Conservation (phyloP, 2,329 filamentous ascomycete genomes). For the Verticillium tricorpus region DNA sequence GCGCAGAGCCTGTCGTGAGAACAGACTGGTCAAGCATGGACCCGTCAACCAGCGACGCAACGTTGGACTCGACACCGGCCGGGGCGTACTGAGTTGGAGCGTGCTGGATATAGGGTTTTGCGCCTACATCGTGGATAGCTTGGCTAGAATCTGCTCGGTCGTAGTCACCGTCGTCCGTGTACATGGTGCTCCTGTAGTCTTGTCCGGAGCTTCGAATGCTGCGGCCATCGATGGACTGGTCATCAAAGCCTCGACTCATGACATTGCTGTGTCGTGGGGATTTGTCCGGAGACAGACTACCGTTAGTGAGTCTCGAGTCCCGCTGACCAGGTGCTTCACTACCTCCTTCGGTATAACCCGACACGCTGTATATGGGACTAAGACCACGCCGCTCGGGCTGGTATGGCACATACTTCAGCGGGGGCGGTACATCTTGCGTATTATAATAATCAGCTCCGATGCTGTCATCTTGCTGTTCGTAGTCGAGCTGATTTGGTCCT, state of each 20-base stretch:
- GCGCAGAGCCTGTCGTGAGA: slow-evolving; percentile 43
- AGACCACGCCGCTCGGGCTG: slow-evolving; percentile 66
- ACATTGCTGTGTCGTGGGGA: slow-evolving; percentile 40
- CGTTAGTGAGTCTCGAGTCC: slow-evolving; percentile 51
- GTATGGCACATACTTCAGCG: slow-evolving; percentile 63
- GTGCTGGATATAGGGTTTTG: slow-evolving; percentile 73
- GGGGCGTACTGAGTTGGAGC: slow-evolving; percentile 34
- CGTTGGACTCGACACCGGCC: slow-evolving; percentile 76
- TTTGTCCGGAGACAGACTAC: slow-evolving; percentile 59
- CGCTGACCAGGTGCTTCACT: slow-evolving; percentile 53
- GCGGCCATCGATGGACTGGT: slow-evolving; percentile 49
- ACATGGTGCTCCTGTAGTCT: slow-evolving; percentile 49
- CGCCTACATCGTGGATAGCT: slow-evolving; percentile 64
- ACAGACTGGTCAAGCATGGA: slow-evolving; percentile 65
- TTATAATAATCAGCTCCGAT: slow-evolving; percentile 43
- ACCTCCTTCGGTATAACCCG: slow-evolving; percentile 72
- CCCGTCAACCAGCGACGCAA: slow-evolving; percentile 80
- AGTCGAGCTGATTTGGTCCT: background rate
- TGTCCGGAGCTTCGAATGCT: slow-evolving; percentile 48
- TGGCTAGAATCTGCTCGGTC: slow-evolving; percentile 61
- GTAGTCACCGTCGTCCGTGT: slow-evolving; percentile 50
- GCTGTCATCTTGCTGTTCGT: background rate
- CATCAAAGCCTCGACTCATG: slow-evolving; percentile 47
- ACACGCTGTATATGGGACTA: slow-evolving; percentile 90
- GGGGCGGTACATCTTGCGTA: slow-evolving; percentile 59